Conservation (phyloP, 2,329 filamentous ascomycete species). For the Microsporum canis region DNA sequence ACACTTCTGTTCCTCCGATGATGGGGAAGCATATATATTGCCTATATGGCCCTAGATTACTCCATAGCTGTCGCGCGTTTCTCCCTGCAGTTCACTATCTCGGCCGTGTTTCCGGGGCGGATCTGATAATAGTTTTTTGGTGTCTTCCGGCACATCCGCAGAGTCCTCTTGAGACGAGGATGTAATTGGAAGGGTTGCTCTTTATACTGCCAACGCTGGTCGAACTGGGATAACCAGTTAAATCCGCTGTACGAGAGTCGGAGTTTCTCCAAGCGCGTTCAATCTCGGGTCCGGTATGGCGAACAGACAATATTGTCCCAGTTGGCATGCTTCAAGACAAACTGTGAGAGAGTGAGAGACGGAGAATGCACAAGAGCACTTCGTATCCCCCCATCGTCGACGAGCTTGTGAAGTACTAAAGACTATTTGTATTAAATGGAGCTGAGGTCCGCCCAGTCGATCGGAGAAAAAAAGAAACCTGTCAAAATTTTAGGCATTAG, state of each 20-base stretch:
- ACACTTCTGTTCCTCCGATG: not conserved
- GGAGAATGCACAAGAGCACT: not conserved
- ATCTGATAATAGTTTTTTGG: not conserved
- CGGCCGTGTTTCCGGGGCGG: not conserved
- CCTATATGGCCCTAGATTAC: not conserved
- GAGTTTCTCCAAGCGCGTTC: not conserved
- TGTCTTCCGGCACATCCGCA: not conserved
- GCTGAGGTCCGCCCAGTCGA: not conserved
- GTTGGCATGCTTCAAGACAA: not conserved
- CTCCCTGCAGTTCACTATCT: not conserved
- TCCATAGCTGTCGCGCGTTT: not conserved
- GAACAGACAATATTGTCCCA: too few species aligned
- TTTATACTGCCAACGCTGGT: not conserved
- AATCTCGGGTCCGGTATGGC: not conserved
- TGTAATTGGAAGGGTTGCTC: not conserved
- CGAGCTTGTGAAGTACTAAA: too few species aligned
- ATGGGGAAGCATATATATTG: too few species aligned
- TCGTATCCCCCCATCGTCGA: not conserved
- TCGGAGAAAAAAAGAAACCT: not conserved
- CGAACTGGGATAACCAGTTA: not conserved
- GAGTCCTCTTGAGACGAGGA: not conserved
- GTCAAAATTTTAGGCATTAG: not conserved
- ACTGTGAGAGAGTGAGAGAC: not conserved
- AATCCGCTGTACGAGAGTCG: not conserved
- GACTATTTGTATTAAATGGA: not conserved